A percentile compares a stretch with the other conserved stretches of the same genome.
These are phyloP conservation scores for Ambrosia trifida DNA, from an alignment of 129 eudicot genomes.

Conservation along the genomic window DNA sequence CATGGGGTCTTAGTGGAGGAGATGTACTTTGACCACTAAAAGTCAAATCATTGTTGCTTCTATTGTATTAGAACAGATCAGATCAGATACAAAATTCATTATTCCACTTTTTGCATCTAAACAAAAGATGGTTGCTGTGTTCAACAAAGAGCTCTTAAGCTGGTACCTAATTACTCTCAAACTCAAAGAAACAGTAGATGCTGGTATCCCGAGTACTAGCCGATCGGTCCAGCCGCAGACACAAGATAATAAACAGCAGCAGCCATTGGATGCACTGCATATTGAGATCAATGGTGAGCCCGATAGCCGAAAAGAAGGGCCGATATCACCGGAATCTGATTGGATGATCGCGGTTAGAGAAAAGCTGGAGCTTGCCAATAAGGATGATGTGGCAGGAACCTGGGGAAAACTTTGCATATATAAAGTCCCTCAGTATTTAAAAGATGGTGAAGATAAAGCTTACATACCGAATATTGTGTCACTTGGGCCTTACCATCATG, in stretches of 20 bases:
- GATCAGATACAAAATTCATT: not conserved
- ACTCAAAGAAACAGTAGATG: slow-evolving; percentile 77
- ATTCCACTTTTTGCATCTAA: slow-evolving; percentile 18
- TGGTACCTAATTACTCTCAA: slow-evolving; percentile 91
- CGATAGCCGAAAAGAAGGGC: slow-evolving; percentile 25
- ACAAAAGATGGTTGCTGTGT: slow-evolving; percentile 78
- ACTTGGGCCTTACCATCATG: slow-evolving; percentile 86
- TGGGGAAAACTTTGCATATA: slow-evolving; percentile 80
- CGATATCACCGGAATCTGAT: slow-evolving; percentile 52
- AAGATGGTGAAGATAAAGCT: slow-evolving; percentile 74
- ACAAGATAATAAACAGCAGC: slow-evolving; percentile 23
- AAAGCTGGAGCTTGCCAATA: slow-evolving; percentile 56
- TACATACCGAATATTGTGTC: slow-evolving; percentile 77
- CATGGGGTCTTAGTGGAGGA: slow-evolving; percentile 21
- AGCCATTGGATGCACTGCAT: slow-evolving; percentile 36
- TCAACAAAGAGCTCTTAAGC: slow-evolving; percentile 86
- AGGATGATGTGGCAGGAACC: slow-evolving; percentile 61
- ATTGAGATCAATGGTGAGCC: slow-evolving; percentile 35
- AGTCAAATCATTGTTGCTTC: slow-evolving; percentile 20
- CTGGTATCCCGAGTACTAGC: slow-evolving; percentile 40
- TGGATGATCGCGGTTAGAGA: slow-evolving; percentile 69
- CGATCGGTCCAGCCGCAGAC: slow-evolving; percentile 29
- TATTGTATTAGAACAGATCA: slow-evolving; percentile 24
- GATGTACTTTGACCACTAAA: slow-evolving; percentile 9
- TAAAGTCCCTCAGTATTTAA: slow-evolving; percentile 64